Base-by-base conservation (phyloP, 2,329 filamentous ascomycete genomes). In the Herpotrichia juniperi region DNA sequence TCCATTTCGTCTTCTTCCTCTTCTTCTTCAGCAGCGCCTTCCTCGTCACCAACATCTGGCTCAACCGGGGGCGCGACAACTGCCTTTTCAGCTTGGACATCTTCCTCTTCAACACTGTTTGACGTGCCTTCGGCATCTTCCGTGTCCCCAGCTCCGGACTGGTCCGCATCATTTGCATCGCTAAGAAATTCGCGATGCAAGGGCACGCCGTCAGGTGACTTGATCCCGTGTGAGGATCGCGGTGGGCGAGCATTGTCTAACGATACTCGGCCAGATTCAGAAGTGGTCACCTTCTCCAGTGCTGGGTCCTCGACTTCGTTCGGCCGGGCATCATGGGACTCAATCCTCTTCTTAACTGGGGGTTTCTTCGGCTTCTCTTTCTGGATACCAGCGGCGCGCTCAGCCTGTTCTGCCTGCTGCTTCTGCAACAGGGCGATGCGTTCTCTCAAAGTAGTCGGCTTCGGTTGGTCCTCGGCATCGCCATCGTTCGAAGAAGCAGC, bases 381-480 rank as follows among this genome's bases (percentile, higher is more conserved):
- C 50, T 87, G 81, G 17, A 82, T 81, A 14, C 88, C 30, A 7
- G 90, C 89, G 74, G 93, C 89, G 46, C 93, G 83, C 57, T 88
- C 83, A 4, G 93, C 91, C 69, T 94, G 91, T 69, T 97, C 94
- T 70, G 91, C 80, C 74, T 99, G 94, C 72, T 97, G 92, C 70
- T 90, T 93, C 73, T 99, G 94, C 14, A 99, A 80, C 46, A 96
- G 79, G 24, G 94, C 94, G 76, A 99, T 97, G 56, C 94, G 85
- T 73, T 99, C 94, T 75, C 97, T 99, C 56, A 99, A 74, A 62
- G 90, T 97, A 50, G 91, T 90, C 21, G 93, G 91, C 75, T 97
- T 97, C 1, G 93, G 93, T 64, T 90, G 87, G 37, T 96, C 90
- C 49, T 94, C 91, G 4, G 79, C 84, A 14, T 81, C 85, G 35